Conservation (phyloP, 106 monocot species). For the Chionographis japonica region DNA sequence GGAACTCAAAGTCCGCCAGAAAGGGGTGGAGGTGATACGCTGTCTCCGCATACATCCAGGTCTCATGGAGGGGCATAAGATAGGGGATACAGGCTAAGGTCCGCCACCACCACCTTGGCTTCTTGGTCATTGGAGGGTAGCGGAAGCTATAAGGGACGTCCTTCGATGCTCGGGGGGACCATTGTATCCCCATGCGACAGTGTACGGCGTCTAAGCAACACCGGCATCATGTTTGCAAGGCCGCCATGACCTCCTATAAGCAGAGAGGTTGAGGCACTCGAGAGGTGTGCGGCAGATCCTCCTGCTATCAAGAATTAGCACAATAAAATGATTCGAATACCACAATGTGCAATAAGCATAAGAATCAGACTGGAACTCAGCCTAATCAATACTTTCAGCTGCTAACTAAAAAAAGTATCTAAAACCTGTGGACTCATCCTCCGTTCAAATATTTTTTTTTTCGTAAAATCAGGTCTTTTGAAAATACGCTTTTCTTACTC, state of each 20-base stretch:
- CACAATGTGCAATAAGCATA: neutral
- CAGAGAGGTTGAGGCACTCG: constrained; percentile 21
- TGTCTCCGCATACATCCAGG: constrained; percentile 64
- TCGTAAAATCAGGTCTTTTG: too few species aligned
- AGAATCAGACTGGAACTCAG: neutral
- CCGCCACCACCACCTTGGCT: constrained; percentile 75
- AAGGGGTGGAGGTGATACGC: constrained; percentile 61
- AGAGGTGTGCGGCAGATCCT: constrained; percentile 2
- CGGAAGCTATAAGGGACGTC: constrained; percentile 69
- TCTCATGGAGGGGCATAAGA: constrained; percentile 52
- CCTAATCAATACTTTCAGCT: neutral
- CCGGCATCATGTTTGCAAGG: constrained; percentile 18
- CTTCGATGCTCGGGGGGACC: constrained; percentile 54
- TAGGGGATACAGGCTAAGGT: constrained; percentile 70
- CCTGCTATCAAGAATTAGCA: constrained; percentile 9
- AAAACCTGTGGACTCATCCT: too few species aligned
- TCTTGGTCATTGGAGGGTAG: constrained; percentile 71
- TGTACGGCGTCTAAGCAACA: neutral
- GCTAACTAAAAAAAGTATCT: too few species aligned
- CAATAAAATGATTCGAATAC: neutral
- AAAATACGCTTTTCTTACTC: too few species aligned
- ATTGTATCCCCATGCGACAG: neutral
- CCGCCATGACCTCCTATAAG: constrained; percentile 33
- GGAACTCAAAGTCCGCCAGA: constrained; percentile 56
- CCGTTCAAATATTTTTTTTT: too few species aligned